Percentiles rank a stretch among this genome's conserved stretches.
Conservation (phyloP, 768 basidiomycete species). For the Boletus sensibilis region DNA sequence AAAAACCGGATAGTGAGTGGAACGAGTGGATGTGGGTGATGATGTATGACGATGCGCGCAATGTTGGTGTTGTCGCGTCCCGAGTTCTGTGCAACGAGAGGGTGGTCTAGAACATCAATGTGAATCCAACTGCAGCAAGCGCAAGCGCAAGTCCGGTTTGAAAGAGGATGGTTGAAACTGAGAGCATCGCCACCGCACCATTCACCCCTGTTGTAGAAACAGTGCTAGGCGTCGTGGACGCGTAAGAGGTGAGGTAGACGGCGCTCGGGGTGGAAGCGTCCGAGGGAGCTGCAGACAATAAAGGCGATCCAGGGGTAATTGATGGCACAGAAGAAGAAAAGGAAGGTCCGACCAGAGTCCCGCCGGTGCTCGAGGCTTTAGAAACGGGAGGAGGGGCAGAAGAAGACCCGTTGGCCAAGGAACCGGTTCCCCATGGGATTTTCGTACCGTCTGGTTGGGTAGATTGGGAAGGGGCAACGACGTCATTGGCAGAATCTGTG, state of each 20-base stretch:
- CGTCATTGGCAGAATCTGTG: conserved; percentile 46
- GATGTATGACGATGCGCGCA: not conserved
- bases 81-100: not conserved
- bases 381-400: conserved; percentile 29
- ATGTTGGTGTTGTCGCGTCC: not conserved
- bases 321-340: conserved; percentile 5
- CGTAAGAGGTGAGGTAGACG: not conserved
- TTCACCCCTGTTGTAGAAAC: not conserved
- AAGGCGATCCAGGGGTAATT: not conserved
- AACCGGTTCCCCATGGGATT: conserved; percentile 69
- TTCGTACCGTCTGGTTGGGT: conserved; percentile 49
- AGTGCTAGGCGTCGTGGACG: not conserved
- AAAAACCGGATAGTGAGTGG: not conserved
- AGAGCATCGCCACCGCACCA: conserved; percentile 2
- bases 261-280: not conserved
- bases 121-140: conserved; percentile 22
- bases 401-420: conserved; percentile 47
- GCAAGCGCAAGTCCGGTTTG: conserved; percentile 19
- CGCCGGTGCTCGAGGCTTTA: conserved; percentile 5
- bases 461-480: conserved; percentile 48
- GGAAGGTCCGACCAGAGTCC: not conserved
- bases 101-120: conserved; percentile 14
- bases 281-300: not conserved
- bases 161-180: conserved; percentile 8
- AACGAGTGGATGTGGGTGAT: not conserved